These are phyloP conservation scores for Ophiostoma quercus DNA, from an alignment of 2,329 filamentous ascomycete species.

Conservation along the genomic window DNA sequence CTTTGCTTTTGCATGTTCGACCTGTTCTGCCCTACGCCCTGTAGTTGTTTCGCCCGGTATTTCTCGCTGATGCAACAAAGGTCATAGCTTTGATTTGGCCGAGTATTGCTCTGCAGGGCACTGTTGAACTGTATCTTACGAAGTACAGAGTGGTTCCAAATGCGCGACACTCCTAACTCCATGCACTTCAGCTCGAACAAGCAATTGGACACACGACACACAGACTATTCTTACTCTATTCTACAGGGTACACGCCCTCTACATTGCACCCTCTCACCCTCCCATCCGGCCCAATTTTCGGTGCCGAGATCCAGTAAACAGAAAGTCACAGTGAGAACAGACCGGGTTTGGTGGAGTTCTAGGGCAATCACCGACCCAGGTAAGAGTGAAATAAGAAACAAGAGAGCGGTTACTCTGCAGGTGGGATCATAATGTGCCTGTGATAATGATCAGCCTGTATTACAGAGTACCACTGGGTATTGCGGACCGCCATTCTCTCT, in stretches of 20 bases:
- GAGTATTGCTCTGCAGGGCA: not conserved
- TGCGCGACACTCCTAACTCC: not conserved
- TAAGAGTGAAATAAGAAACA: not conserved
- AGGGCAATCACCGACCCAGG: not conserved
- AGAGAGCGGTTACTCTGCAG: not conserved
- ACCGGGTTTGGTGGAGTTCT: not conserved
- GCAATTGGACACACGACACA: constrained; percentile 10
- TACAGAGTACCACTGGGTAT: not conserved
- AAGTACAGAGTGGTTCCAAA: not conserved
- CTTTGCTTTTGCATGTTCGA: not conserved
- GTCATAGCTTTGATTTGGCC: not conserved
- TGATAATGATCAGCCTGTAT: not conserved
- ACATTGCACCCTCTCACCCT: not conserved
- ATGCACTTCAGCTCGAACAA: not conserved
- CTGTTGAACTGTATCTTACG: not conserved
- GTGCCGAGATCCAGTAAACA: constrained; percentile 1
- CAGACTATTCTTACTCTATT: not conserved
- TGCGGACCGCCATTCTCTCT: not conserved
- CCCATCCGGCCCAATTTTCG: not conserved
- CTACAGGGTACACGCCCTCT: not conserved
- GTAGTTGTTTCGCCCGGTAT: not conserved
- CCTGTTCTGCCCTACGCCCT: not conserved
- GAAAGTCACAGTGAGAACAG: constrained; percentile 4
- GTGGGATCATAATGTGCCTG: not conserved
- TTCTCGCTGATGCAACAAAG: not conserved